Base-by-base conservation (phyloP, 2,329 filamentous ascomycete species). In the Aspergillus phoenicis region DNA sequence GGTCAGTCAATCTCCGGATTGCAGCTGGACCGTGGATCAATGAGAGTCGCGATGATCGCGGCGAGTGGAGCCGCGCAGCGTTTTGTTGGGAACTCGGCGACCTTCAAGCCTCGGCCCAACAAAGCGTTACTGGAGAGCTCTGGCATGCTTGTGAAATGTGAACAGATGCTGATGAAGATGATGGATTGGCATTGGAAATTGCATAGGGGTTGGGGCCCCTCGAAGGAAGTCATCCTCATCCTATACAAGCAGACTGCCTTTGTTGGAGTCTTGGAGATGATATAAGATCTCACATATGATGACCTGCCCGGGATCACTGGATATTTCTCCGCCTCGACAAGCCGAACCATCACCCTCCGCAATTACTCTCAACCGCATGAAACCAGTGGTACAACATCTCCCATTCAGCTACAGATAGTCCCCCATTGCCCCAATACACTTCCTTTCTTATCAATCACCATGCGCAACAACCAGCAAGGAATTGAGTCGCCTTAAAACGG, bases 81-180 rank as follows among this genome's bases (percentile, higher is more conserved):
- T 64, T 64, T 64, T 62, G 60, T 62, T 60, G 60, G 60, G 61
- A 63, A 59, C 20, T 43, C 49, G 52, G 43, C 38, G 22, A 30
- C 41, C 52, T 52, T 58, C 47, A 62, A 52, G 52, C 62, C 62
- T 62, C 60, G 62, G 62, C 52, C 62, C 60, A 61, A 64, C 61
- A 56, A 56, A 56, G 53, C 26, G 10, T 49, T 57, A 20, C 47
- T 53, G 48, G 38, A 28, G 51, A 48, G 28, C 39, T 38, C 24
- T 38, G 53, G 28, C 36, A 47, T 56, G 52, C 62, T 41, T 58
- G 58, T 63, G 58, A 63, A 49, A 7, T 58, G 58, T 63, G 20
- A 20, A 24, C 5, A 24, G 10, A 30, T 30, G 28, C 10, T 30
- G 28, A 20, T 20, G 20, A 30, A 10, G 20, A 20, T 30, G 11